Evolutionary conservation across 352 stramenopile species (phyloP).

Genomic region (Aphanomyces astaci): DNA sequence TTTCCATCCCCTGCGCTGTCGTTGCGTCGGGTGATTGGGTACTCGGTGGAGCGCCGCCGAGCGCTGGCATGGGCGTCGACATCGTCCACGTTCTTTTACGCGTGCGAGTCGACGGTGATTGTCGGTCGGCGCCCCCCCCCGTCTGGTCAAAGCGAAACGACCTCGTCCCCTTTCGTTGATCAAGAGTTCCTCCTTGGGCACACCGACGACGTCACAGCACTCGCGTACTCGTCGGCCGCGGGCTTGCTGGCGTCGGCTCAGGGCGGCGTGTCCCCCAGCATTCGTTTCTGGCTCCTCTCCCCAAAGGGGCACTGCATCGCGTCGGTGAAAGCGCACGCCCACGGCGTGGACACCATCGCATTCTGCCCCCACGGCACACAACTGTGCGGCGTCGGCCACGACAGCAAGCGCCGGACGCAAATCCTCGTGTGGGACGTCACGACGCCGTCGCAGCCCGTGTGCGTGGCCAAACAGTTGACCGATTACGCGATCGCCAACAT

Average conservation of each 20-base stretch:
- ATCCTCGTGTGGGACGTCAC: constrained; percentile 66
- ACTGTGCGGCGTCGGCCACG: constrained; percentile 51
- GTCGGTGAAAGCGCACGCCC: constrained; percentile 38
- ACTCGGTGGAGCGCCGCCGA: constrained; percentile 41
- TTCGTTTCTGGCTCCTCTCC: background rate
- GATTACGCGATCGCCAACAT: constrained; percentile 72
- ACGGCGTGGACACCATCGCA: constrained; percentile 38
- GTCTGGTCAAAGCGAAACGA: background rate
- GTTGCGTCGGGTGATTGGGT: constrained; percentile 50
- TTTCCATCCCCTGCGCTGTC: constrained; percentile 62
- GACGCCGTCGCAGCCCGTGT: constrained; percentile 21
- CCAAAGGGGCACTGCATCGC: background rate
- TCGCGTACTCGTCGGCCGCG: constrained; percentile 42
- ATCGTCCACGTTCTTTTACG: constrained; percentile 44
- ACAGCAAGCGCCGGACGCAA: constrained; percentile 59
- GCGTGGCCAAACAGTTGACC: constrained; percentile 77
- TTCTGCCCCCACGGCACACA: constrained; percentile 36
- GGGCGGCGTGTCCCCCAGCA: background rate
- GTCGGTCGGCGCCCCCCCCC: constrained; percentile 29
- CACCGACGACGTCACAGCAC: constrained; percentile 26
- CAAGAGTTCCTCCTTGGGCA: constrained; percentile 39
- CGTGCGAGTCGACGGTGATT: constrained; percentile 57
- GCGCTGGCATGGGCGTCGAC: constrained; percentile 45
- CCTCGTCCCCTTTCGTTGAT: constrained; percentile 20
- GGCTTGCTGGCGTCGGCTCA: constrained; percentile 41